Evolutionary conservation across 1,139 yeast genomes (phyloP).

Genomic region (Geotrichum restrictum): DNA sequence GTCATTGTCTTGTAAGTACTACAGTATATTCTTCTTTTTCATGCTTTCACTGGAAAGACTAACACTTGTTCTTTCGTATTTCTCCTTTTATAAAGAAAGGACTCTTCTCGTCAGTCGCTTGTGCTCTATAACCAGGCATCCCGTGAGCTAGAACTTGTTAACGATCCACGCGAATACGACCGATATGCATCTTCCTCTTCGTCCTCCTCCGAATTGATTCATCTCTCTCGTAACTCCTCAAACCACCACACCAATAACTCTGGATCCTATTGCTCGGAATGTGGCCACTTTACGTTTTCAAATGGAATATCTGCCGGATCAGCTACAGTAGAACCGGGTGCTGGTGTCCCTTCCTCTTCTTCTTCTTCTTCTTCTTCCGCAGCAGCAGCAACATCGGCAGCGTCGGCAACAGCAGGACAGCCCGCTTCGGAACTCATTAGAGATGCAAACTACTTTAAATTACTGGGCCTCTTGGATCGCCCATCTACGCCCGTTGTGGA

Average conservation of each 20-base stretch:
- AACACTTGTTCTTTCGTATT: background rate
- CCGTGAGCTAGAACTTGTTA: slow-evolving; percentile 33
- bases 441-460: slow-evolving; percentile 34
- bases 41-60: background rate
- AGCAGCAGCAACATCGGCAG: no score
- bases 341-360: no score
- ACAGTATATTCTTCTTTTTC: no score
- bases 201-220: background rate
- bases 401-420: background rate
- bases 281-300: slow-evolving; percentile 28
- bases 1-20: slow-evolving; percentile 36
- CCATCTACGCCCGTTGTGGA: background rate
- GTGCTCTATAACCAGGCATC: slow-evolving; percentile 35
- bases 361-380: no score
- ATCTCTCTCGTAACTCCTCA: background rate
- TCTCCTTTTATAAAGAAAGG: slow-evolving; percentile 27
- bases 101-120: slow-evolving; percentile 33
- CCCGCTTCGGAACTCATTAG: slow-evolving; percentile 15
- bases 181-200: background rate
- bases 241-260: no score
- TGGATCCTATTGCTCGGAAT: slow-evolving; percentile 26
- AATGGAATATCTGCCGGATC: background rate
- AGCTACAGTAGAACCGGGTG: background rate
- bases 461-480: slow-evolving; percentile 24
- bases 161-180: slow-evolving; percentile 25